These are phyloP conservation scores for Kodamaea plutei DNA, from an alignment of 1,139 yeast species.

Conservation along the genomic window DNA sequence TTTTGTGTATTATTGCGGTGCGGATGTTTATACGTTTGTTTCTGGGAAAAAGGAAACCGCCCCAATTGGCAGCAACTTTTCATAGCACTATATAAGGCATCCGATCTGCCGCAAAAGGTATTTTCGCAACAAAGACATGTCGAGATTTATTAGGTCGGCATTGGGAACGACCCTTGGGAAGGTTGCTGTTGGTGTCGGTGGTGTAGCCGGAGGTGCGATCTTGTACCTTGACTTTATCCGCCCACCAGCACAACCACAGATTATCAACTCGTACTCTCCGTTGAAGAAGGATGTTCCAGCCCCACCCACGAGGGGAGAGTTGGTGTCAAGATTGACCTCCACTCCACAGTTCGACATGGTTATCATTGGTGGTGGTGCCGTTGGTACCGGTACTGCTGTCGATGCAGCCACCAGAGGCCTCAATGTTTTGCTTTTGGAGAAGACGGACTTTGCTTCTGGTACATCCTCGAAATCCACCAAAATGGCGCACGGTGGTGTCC, in stretches of 20 bases:
- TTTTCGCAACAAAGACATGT: constrained; percentile 5
- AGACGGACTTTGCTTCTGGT: constrained; percentile 85
- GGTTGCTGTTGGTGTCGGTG: constrained; percentile 14
- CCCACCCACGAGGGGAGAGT: constrained; percentile 36
- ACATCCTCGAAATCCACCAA: constrained; percentile 95
- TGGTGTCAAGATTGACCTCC: constrained; percentile 29
- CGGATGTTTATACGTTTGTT: too few species aligned
- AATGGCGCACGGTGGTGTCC: constrained; percentile 96
- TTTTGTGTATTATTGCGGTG: too few species aligned
- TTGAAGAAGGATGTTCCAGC: constrained; percentile 29
- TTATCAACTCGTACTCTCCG: constrained; percentile 33
- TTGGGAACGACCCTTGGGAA: constrained; percentile 5
- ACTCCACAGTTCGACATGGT: constrained; percentile 69
- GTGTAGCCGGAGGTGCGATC: constrained; percentile 34
- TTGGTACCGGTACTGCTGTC: constrained; percentile 90
- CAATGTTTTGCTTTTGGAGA: constrained; percentile 82
- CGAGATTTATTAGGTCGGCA: constrained; percentile 5
- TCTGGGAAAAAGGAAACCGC: constrained; percentile 1
- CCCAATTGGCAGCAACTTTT: neutral
- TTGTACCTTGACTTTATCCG: constrained; percentile 41
- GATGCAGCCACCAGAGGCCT: constrained; percentile 92
- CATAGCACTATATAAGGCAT: neutral
- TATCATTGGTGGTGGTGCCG: constrained; percentile 94
- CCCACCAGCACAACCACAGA: constrained; percentile 30
- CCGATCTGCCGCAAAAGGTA: constrained; percentile 1